Conservation (phyloP, 2,329 filamentous ascomycete species). For the Neocucurbitaria cava region DNA sequence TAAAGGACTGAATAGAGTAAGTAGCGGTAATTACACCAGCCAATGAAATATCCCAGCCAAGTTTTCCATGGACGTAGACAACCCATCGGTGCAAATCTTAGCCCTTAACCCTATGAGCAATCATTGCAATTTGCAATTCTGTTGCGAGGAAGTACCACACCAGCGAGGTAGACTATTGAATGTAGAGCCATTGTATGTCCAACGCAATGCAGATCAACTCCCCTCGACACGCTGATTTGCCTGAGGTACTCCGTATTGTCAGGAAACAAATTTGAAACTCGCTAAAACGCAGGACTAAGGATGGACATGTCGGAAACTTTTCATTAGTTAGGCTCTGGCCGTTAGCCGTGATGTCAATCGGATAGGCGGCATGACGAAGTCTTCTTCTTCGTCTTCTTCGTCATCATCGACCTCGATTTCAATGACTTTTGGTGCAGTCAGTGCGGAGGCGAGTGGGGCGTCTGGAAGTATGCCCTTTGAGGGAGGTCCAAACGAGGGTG, state of each 20-base stretch:
- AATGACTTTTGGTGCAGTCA: conserved; percentile 27
- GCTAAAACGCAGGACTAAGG: conserved; percentile 39
- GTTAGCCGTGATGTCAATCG: conserved; percentile 43
- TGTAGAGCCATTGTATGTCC: conserved; percentile 5
- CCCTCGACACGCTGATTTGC: background rate
- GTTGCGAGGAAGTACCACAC: too few relatives aligned
- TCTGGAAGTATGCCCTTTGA: conserved; percentile 13
- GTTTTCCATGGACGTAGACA: too few relatives aligned
- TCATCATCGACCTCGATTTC: conserved; percentile 49
- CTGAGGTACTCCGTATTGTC: background rate
- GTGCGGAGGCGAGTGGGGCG: conserved; percentile 2
- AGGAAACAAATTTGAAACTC: conserved; percentile 19
- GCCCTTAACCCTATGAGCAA: too few relatives aligned
- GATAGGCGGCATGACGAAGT: conserved; percentile 47
- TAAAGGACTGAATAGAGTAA: too few relatives aligned
- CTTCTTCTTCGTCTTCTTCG: conserved; percentile 39
- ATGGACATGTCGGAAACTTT: conserved; percentile 5
- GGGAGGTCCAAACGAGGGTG: conserved; percentile 5
- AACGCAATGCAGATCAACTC: background rate
- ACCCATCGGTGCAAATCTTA: background rate
- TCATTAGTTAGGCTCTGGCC: conserved; percentile 12
- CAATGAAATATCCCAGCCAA: too few relatives aligned
- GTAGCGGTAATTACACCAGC: too few relatives aligned
- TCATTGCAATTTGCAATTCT: too few relatives aligned
- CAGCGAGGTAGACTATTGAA: too few relatives aligned